These are phyloP conservation scores for Schizothecium vesticola DNA, from an alignment of 495 filamentous ascomycete species.

Conservation along the genomic window DNA sequence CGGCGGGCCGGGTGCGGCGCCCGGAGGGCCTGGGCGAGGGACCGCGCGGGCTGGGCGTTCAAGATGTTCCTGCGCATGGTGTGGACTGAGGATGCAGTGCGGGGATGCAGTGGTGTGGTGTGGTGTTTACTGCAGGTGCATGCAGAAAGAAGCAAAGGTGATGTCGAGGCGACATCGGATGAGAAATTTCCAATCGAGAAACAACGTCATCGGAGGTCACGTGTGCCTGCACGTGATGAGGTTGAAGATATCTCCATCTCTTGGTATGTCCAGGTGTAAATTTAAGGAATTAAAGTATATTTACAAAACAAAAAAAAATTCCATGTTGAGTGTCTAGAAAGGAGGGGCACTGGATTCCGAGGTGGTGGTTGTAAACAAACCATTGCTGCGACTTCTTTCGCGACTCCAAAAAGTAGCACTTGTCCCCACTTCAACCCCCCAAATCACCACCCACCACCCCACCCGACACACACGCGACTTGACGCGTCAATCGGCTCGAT, in stretches of 20 bases:
- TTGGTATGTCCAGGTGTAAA: neutral
- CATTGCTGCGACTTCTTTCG: neutral
- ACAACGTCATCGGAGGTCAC: slow-evolving; percentile 8
- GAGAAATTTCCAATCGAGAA: slow-evolving; percentile 12
- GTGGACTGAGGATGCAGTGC: neutral
- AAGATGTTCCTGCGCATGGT: slow-evolving; percentile 27
- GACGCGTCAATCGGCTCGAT: slow-evolving; percentile 19
- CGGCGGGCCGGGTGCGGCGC: slow-evolving; percentile 18
- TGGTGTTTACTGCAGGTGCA: neutral
- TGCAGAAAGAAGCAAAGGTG: neutral
- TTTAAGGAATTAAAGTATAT: neutral
- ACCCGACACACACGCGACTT: slow-evolving; percentile 6
- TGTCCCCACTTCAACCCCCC: neutral
- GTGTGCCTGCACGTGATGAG: neutral
- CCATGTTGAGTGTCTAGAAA: neutral
- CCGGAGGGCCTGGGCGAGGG: slow-evolving; percentile 18
- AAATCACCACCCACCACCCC: neutral
- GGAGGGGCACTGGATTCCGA: neutral
- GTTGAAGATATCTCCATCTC: neutral
- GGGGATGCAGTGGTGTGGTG: neutral
- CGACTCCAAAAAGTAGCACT: neutral
- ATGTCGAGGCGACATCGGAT: neutral
- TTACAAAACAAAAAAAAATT: neutral
- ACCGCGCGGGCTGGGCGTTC: slow-evolving; percentile 20
- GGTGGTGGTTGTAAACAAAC: neutral